Evolutionary conservation across 345 rosid genomes (phyloP).

Genomic region (Kandelia obovata): DNA sequence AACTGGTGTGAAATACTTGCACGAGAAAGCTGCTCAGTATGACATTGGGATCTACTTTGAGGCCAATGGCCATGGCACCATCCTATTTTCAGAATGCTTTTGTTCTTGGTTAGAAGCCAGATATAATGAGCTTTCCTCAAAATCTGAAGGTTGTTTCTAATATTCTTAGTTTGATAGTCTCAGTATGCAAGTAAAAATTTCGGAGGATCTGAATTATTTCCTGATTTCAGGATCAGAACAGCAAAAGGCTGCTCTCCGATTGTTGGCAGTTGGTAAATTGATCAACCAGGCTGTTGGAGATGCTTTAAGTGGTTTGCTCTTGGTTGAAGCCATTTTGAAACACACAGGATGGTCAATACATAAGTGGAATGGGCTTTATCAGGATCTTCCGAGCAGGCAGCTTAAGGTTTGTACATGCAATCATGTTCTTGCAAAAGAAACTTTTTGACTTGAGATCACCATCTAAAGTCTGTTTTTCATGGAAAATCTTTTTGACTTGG

Average conservation of each 20-base stretch:
- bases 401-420: conserved; percentile 49
- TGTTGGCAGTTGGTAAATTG: conserved; percentile 72
- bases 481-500: not conserved
- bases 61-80: conserved; percentile 98
- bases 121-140: conserved; percentile 41
- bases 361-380: conserved; percentile 72
- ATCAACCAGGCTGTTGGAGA: conserved; percentile 98
- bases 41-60: conserved; percentile 95
- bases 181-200: not conserved
- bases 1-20: conserved; percentile 87
- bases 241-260: conserved; percentile 69
- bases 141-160: conserved; percentile 43
- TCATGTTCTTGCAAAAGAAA: not conserved
- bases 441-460: not conserved
- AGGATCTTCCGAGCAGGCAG: conserved; percentile 88
- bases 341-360: conserved; percentile 80
- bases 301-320: conserved; percentile 80
- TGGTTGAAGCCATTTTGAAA: conserved; percentile 79
- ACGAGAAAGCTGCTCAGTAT: conserved; percentile 70
- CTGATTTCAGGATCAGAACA: conserved; percentile 55
- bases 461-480: not conserved
- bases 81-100: conserved; percentile 65
- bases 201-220: conserved; percentile 6
- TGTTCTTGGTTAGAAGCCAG: conserved; percentile 50
- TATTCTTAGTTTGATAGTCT: conserved; percentile 3